Conservation (phyloP, 164 flowering plant species). For the Piper longum region DNA sequence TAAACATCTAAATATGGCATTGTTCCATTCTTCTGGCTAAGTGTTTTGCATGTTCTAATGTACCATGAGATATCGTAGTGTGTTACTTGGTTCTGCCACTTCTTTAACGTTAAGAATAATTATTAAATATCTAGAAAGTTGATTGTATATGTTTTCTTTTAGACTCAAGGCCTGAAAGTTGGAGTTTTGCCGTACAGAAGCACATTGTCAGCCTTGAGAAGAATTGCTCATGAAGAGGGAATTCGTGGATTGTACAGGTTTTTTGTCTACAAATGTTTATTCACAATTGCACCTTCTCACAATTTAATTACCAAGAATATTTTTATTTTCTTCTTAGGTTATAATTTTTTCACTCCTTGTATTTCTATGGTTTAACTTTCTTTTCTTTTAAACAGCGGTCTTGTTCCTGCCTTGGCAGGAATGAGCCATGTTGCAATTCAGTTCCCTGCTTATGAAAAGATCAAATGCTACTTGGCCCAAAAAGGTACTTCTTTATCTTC, state of each 20-base stretch:
- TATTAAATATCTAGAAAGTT: too few relatives aligned
- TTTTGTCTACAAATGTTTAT: neutral
- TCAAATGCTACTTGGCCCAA: slow-evolving; percentile 65
- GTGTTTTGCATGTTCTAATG: too few relatives aligned
- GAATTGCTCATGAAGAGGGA: slow-evolving; percentile 85
- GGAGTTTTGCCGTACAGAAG: slow-evolving; percentile 63
- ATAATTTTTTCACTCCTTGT: neutral
- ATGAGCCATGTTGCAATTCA: slow-evolving; percentile 97
- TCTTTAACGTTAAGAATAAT: too few relatives aligned
- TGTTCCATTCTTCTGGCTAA: too few relatives aligned
- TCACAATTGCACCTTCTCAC: neutral
- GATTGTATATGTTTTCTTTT: slow-evolving; percentile 10
- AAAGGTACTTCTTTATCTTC: slow-evolving; percentile 28
- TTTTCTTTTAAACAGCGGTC: slow-evolving; percentile 48
- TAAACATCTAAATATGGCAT: too few relatives aligned
- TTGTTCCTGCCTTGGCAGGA: slow-evolving; percentile 94
- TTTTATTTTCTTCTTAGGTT: neutral
- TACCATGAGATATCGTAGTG: too few relatives aligned
- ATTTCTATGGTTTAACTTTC: slow-evolving; percentile 3
- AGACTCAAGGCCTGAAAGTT: slow-evolving; percentile 87
- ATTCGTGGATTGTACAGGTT: slow-evolving; percentile 94
- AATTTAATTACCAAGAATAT: neutral
- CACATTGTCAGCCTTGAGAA: slow-evolving; percentile 78
- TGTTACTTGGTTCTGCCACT: too few relatives aligned
- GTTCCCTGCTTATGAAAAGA: slow-evolving; percentile 84